Conservation (phyloP, 2,329 filamentous ascomycete genomes). For the Aspergillus oerlinghausenensis region DNA sequence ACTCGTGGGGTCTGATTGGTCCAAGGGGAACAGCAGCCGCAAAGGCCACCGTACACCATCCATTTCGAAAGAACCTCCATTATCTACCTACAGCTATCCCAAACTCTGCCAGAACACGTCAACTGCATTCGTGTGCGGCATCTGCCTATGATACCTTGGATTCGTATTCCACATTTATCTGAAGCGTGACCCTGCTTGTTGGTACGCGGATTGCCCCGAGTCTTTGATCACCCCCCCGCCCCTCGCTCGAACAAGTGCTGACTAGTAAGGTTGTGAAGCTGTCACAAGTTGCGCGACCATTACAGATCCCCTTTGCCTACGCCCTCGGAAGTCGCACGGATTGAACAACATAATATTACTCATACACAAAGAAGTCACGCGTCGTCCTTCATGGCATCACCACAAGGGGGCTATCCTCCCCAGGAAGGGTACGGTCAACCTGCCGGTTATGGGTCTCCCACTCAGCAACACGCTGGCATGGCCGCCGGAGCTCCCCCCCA, state of each 20-base stretch:
- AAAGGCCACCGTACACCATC: constrained; percentile 38
- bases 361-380: constrained; percentile 4
- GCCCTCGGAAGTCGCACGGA: not conserved
- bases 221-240: constrained; percentile 7
- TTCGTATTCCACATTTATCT: not conserved
- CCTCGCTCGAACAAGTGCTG: constrained; percentile 9
- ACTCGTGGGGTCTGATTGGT: constrained; percentile 31
- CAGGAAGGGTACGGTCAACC: constrained; percentile 47
- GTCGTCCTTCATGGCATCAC: constrained; percentile 43
- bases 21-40: constrained; percentile 16
- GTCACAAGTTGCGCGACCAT: constrained; percentile 14
- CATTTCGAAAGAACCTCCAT: constrained; percentile 3
- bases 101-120: constrained; percentile 10
- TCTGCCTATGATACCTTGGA: constrained; percentile 5
- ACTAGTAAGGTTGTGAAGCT: constrained; percentile 22
- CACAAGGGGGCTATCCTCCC: constrained; percentile 49
- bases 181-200: constrained; percentile 7
- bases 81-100: constrained; percentile 9
- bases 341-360: not conserved
- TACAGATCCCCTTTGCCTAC: not conserved
- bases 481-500: constrained; percentile 29
- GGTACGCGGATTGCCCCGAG: constrained; percentile 15
- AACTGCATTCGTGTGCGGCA: constrained; percentile 8
- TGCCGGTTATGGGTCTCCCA: constrained; percentile 36
- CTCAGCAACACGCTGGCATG: constrained; percentile 28